Base-by-base conservation (phyloP, 352 stramenopile genomes). In the Aphanomyces cochlioides region DNA sequence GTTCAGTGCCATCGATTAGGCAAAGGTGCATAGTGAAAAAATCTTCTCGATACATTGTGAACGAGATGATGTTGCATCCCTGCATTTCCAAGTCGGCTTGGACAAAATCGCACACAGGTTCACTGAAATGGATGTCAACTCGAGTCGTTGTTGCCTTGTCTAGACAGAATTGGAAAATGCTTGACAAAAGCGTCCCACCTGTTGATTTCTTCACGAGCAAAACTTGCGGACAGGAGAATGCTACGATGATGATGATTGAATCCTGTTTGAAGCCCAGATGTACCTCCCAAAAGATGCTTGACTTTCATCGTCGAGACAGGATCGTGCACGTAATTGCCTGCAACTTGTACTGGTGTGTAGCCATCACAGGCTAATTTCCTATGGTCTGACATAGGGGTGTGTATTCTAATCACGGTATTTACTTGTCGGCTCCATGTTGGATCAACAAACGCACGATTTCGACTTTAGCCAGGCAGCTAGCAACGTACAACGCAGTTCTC, bases 91-190 rank as follows among this genome's bases (percentile, higher is more conserved):
- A 40, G 75, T 92, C 84, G 15, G 89, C 80, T 21, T 75, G 17
- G 15, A 87, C 87, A 67, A 90, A 88, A 19, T 87, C 82, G 19
- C 73, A 70, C 17, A 92, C 76, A 2, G 80, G 56, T 59, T 90
- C 83, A 60, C 83, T 90, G 72, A 92, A 92, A 68, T 92, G 81
- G 45, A 92, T 79, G 21, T 85, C 69, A n/a, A 90, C 39, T 15
- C 75, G 76, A 38, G 72, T 57, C 6, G 17, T 34, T 47, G 43
- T 39, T 17, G 54, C 12, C 17, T 58, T 58, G 7, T 58, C 13
- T 41, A 58, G 54, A 64, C 67, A 36, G 67, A 57, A 3, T n/a
- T 28, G 7, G 39, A 48, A 39, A 69, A 41, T 37, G 47, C 37
- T 36, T 74, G 56, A 66, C 73, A 60, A 41, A 78, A 68, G 38